These are phyloP conservation scores for Wickerhamomyces ciferrii DNA, from an alignment of 805 yeast species.

Conservation along the genomic window DNA sequence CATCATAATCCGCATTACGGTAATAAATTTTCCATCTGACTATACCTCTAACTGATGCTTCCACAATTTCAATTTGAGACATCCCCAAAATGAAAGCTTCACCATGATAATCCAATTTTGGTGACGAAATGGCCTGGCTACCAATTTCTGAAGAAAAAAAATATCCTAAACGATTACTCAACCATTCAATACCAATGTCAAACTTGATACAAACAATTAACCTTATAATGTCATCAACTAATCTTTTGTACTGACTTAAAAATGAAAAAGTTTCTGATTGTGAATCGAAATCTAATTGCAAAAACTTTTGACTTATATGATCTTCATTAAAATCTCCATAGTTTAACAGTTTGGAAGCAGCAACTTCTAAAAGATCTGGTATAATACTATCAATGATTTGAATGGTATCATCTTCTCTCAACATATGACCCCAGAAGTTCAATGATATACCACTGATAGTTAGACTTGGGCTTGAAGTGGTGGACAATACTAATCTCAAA, in stretches of 20 bases:
- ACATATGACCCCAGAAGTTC: conserved; percentile 90
- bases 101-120: conserved; percentile 48
- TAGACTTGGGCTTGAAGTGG: conserved; percentile 79
- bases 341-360: conserved; percentile 74
- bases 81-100: conserved; percentile 74
- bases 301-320: conserved; percentile 54
- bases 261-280: conserved; percentile 74
- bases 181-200: conserved; percentile 75
- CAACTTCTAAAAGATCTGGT: conserved; percentile 65
- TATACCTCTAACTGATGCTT: conserved; percentile 86
- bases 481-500: conserved; percentile 67
- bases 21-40: conserved; percentile 97
- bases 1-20: conserved; percentile 44
- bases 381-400: conserved; percentile 48
- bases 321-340: conserved; percentile 66
- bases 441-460: conserved; percentile 87
- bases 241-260: conserved; percentile 71
- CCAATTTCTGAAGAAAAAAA: conserved; percentile 75
- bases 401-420: conserved; percentile 67
- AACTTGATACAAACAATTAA: conserved; percentile 84
- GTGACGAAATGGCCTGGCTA: conserved; percentile 48
- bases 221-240: conserved; percentile 87
- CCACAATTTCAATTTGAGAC: conserved; percentile 81
- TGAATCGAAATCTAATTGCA: conserved; percentile 87
- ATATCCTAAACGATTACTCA: conserved; percentile 62